These are phyloP conservation scores for Boletus barrowsii DNA, from an alignment of 768 basidiomycete species.

Conservation along the genomic window DNA sequence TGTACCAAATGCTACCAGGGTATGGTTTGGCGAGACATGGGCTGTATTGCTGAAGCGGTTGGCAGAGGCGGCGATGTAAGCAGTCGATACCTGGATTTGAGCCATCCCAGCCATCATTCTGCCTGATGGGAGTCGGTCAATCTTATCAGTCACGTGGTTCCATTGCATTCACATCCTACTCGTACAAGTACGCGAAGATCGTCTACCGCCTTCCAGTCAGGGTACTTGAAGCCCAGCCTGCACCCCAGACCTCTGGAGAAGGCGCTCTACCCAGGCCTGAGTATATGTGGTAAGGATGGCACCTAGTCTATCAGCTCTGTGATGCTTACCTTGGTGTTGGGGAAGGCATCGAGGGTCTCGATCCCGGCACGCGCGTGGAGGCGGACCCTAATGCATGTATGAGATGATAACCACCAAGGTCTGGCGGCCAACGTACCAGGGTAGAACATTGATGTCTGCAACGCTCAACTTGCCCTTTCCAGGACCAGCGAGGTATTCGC, in stretches of 20 bases:
- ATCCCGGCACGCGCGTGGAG: conserved; percentile 47
- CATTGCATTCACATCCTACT: not conserved
- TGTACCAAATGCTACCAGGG: conserved; percentile 55
- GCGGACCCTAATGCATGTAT: conserved; percentile 47
- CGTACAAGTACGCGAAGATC: not conserved
- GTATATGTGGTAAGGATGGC: not conserved
- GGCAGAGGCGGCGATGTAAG: conserved; percentile 46
- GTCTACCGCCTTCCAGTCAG: not conserved
- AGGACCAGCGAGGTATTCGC: conserved; percentile 80
- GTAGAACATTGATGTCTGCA: conserved; percentile 67
- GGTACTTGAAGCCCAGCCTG: conserved; percentile 22
- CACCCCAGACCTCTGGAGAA: conserved; percentile 21
- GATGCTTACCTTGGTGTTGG: conserved; percentile 50
- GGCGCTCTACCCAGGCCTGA: conserved; percentile 32
- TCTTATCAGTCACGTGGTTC: conserved; percentile 20
- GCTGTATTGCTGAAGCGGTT: conserved; percentile 46
- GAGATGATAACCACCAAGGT: not conserved
- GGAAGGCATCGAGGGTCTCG: conserved; percentile 59
- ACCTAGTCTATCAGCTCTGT: too few species aligned
- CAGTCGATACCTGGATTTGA: conserved; percentile 17
- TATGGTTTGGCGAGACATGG: conserved; percentile 28
- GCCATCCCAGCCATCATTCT: conserved; percentile 4
- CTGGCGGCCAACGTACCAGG: conserved; percentile 46
- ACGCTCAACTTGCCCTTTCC: conserved; percentile 64
- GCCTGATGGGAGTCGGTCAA: not conserved